A percentile compares a stretch with the other conserved stretches of the same genome.
Evolutionary conservation across 1,284 basidiomycete genomes (phyloP).

Genomic region (Neonothopanus nambi): DNA sequence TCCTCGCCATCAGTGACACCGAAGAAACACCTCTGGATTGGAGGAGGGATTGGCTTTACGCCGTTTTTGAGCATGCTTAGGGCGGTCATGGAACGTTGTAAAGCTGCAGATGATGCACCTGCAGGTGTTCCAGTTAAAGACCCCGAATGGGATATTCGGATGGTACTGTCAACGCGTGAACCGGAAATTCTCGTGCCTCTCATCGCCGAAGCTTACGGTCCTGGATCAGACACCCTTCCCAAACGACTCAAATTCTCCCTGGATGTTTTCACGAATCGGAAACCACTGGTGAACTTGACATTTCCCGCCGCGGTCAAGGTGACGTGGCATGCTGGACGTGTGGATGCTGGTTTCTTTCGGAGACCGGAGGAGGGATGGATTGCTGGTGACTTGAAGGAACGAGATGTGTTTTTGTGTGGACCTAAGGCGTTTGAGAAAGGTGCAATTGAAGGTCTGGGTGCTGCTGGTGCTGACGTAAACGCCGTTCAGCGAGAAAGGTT

Average conservation of each 20-base stretch:
- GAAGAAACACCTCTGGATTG: constrained; percentile 46
- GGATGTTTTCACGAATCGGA: constrained; percentile 24
- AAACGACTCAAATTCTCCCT: constrained; percentile 22
- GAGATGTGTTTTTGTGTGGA: constrained; percentile 39
- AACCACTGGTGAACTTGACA: not conserved
- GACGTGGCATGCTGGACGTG: constrained; percentile 26
- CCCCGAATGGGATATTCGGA: constrained; percentile 36
- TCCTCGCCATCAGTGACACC: not conserved
- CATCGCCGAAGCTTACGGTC: constrained; percentile 28
- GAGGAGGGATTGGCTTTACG: constrained; percentile 60
- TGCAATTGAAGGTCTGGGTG: no score
- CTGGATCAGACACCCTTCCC: not conserved
- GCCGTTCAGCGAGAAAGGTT: no score
- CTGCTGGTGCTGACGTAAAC: no score
- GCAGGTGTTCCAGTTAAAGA: not conserved
- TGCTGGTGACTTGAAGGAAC: constrained; percentile 14
- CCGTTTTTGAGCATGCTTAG: constrained; percentile 55
- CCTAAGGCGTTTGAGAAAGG: constrained; percentile 21
- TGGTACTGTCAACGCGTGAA: constrained; percentile 51
- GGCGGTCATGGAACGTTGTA: constrained; percentile 22
- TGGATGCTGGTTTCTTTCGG: constrained; percentile 29
- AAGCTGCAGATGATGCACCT: constrained; percentile 16
- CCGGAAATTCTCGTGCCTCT: constrained; percentile 45
- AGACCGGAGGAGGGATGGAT: constrained; percentile 12
- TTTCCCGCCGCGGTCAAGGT: not conserved